A percentile compares a stretch with the other conserved stretches of the same genome.
Evolutionary conservation across 345 rosid species (phyloP).

Genomic region (Murraya koenigii): DNA sequence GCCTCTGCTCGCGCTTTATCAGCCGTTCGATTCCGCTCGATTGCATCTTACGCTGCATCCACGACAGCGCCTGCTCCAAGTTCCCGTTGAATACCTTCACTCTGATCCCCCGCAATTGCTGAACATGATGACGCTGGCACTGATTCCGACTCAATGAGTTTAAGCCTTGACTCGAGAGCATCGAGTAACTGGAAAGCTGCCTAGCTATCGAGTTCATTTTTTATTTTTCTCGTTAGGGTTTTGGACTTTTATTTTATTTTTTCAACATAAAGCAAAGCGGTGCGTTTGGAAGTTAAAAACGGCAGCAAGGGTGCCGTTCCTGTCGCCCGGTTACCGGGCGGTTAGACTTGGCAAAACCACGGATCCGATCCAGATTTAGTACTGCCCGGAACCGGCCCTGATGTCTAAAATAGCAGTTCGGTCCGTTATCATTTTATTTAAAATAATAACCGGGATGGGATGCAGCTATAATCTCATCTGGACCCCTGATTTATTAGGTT

Average conservation of each 20-base stretch:
- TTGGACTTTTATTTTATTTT: neutral
- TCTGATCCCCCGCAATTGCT: slow-evolving; percentile 80
- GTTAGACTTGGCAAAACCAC: no score
- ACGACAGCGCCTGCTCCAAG: slow-evolving; percentile 60
- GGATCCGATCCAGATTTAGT: no score
- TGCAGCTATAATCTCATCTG: no score
- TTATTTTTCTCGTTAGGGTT: slow-evolving; percentile 9
- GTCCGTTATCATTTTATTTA: no score
- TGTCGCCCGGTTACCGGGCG: no score
- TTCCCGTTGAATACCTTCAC: slow-evolving; percentile 66
- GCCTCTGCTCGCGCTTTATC: slow-evolving; percentile 60
- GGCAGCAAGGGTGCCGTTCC: no score
- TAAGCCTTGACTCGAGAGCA: slow-evolving; percentile 24
- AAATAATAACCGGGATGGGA: no score
- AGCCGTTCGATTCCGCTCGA: slow-evolving; percentile 88
- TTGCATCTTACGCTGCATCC: slow-evolving; percentile 78
- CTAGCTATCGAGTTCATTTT: slow-evolving; percentile 27
- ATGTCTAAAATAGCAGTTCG: no score
- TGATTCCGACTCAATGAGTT: slow-evolving; percentile 13
- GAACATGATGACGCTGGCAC: slow-evolving; percentile 22
- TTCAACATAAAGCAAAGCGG: neutral
- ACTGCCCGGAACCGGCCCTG: no score
- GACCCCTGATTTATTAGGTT: no score
- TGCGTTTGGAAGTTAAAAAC: no score
- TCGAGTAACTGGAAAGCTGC: slow-evolving; percentile 4